These are phyloP conservation scores for Jaltomata sinuosa DNA, from an alignment of 257 asterid species.

Conservation along the genomic window DNA sequence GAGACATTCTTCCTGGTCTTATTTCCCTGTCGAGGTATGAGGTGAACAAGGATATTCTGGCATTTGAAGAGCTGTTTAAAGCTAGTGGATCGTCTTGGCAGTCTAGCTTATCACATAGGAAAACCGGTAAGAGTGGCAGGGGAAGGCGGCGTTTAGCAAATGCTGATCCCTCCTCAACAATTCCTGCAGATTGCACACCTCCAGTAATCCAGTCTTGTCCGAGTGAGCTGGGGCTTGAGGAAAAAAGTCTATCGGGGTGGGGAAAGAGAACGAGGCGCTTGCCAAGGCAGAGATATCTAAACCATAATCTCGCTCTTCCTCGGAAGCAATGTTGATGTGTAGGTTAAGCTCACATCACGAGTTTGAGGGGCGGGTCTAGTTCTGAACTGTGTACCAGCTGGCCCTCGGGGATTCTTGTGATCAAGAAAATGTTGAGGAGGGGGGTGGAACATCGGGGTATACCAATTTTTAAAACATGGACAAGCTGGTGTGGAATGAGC, in stretches of 20 bases:
- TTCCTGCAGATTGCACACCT: constrained; percentile 7
- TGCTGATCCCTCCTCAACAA: constrained; percentile 1
- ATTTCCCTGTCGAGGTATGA: constrained; percentile 49
- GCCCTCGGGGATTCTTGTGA: background rate
- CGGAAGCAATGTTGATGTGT: constrained; percentile 8
- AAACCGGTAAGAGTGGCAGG: constrained; percentile 21
- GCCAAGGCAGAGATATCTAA: constrained; percentile 49
- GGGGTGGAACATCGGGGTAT: background rate
- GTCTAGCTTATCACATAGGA: constrained; percentile 14
- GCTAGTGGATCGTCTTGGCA: constrained; percentile 23
- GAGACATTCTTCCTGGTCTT: constrained; percentile 63
- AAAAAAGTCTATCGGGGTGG: constrained; percentile 50
- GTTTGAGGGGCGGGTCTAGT: background rate
- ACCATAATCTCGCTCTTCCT: constrained; percentile 16
- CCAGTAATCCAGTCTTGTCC: constrained; percentile 16
- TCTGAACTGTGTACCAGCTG: background rate
- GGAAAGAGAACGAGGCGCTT: constrained; percentile 70
- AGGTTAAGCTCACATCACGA: background rate
- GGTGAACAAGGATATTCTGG: constrained; percentile 62
- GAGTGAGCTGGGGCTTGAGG: constrained; percentile 16
- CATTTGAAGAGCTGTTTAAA: constrained; percentile 45
- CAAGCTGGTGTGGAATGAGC: background rate
- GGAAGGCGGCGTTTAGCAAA: constrained; percentile 29
- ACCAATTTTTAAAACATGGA: background rate
- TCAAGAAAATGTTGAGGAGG: background rate